A percentile compares a stretch with the other conserved stretches of the same genome.
Conservation (phyloP, 116 monocot species). For the Thalassia testudinum region DNA sequence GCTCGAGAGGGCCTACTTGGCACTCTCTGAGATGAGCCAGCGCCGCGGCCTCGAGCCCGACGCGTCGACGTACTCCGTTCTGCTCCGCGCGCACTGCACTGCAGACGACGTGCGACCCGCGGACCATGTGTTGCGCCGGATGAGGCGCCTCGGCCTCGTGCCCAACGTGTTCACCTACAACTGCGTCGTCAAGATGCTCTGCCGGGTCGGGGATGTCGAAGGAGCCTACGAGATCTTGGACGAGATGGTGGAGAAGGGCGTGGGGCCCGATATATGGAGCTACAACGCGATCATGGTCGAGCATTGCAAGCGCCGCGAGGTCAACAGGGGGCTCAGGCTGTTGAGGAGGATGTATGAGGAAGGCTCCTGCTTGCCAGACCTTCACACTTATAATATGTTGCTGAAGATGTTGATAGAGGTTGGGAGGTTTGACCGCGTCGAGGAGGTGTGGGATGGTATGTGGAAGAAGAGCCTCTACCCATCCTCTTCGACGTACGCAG, state of each 20-base stretch:
- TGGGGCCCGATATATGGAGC: conserved; percentile 63
- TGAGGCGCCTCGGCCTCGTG: conserved; percentile 19
- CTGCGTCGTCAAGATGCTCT: conserved; percentile 41
- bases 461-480: conserved; percentile 47
- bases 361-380: conserved; percentile 36
- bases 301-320: conserved; percentile 66
- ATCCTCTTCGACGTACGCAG: conserved; percentile 45
- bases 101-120: conserved; percentile 26
- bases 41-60: conserved; percentile 29
- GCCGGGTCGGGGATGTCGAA: conserved; percentile 27
- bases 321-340: conserved; percentile 49
- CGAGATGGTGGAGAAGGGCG: conserved; percentile 46
- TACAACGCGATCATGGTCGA: conserved; percentile 49
- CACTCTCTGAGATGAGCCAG: conserved; percentile 37
- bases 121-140: conserved; percentile 28
- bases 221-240: conserved; percentile 64
- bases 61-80: conserved; percentile 34
- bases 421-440: conserved; percentile 52
- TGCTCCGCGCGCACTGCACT: conserved; percentile 47
- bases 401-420: conserved; percentile 76
- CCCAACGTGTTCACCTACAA: conserved; percentile 78
- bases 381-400: conserved; percentile 82
- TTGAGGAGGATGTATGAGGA: conserved; percentile 50
- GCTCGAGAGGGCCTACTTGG: conserved; percentile 21
- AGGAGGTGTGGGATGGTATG: conserved; percentile 86